A percentile compares a stretch with the other conserved stretches of the same genome.
These are phyloP conservation scores for Trichoderma sp. DNA, from an alignment of 2,329 filamentous ascomycete species.

Conservation along the genomic window DNA sequence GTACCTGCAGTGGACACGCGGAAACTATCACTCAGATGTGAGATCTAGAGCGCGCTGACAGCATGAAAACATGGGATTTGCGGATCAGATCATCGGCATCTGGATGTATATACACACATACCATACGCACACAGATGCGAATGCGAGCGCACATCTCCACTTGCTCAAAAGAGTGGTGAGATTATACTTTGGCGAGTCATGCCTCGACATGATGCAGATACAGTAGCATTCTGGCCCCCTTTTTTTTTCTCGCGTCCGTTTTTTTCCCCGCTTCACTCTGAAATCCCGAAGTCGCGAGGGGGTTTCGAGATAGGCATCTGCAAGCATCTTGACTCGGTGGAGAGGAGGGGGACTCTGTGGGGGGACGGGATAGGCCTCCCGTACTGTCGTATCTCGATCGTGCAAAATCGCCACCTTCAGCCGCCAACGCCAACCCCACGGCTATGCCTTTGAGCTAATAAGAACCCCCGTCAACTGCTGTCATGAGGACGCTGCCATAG, in stretches of 20 bases:
- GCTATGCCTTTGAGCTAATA: background rate
- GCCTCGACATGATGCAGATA: background rate
- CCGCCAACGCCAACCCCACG: background rate
- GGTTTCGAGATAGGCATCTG: background rate
- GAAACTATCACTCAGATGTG: background rate
- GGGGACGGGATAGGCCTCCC: background rate
- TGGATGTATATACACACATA: background rate
- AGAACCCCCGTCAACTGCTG: background rate
- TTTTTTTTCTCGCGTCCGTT: background rate
- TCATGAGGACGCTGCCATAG: background rate
- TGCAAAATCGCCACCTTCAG: too few relatives aligned
- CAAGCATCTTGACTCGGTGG: background rate
- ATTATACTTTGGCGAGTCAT: constrained; percentile 7
- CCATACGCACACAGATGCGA: background rate
- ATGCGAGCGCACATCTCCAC: background rate
- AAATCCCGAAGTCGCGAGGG: background rate
- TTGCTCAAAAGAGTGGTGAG: background rate
- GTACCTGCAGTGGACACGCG: background rate
- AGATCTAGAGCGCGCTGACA: background rate
- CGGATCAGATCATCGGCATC: background rate
- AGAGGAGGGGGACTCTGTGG: background rate
- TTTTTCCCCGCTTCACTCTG: background rate
- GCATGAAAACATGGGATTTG: background rate
- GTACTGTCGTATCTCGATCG: background rate
- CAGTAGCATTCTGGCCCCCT: background rate